These are phyloP conservation scores for Lichtheimia corymbifera DNA, from an alignment of 371 early-diverging fungal genomes.

Conservation along the genomic window DNA sequence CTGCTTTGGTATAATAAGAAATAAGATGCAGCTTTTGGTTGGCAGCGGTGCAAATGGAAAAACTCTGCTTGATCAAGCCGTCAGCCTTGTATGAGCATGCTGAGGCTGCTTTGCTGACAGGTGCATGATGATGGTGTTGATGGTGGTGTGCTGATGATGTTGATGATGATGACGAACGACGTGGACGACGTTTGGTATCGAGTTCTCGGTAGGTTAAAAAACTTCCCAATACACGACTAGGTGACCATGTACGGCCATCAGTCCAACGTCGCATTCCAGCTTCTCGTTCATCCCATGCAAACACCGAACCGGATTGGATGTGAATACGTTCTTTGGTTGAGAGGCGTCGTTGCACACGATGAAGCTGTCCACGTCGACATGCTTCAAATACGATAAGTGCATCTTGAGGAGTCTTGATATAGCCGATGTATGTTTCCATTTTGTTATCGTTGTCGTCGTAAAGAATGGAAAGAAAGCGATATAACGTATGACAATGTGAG, in stretches of 20 bases:
- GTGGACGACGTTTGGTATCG: constrained; percentile 53
- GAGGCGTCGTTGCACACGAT: constrained; percentile 71
- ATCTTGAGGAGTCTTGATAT: constrained; percentile 76
- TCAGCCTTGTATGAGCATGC: constrained; percentile 55
- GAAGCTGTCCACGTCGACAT: constrained; percentile 66
- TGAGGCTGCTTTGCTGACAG: constrained; percentile 29
- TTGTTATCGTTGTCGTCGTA: background rate
- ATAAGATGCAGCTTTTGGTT: constrained; percentile 84
- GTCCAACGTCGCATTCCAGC: constrained; percentile 90
- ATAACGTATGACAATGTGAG: constrained; percentile 8
- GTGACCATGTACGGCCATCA: constrained; percentile 84
- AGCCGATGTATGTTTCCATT: constrained; percentile 62
- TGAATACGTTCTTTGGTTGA: constrained; percentile 59
- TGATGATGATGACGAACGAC: constrained; percentile 29
- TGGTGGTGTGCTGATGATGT: constrained; percentile 6
- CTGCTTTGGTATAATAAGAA: constrained; percentile 81
- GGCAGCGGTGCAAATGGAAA: constrained; percentile 70
- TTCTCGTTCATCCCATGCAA: constrained; percentile 84
- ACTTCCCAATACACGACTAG: constrained; percentile 75
- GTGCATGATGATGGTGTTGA: constrained; percentile 1
- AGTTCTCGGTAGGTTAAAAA: constrained; percentile 79
- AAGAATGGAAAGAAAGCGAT: constrained; percentile 13
- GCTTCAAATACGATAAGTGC: constrained; percentile 83
- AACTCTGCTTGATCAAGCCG: constrained; percentile 61
- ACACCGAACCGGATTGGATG: constrained; percentile 76